A percentile compares a stretch with the other conserved stretches of the same genome.
Conservation (phyloP, 371 early-diverging fungal species). For the Lichtheimia hyalospora region DNA sequence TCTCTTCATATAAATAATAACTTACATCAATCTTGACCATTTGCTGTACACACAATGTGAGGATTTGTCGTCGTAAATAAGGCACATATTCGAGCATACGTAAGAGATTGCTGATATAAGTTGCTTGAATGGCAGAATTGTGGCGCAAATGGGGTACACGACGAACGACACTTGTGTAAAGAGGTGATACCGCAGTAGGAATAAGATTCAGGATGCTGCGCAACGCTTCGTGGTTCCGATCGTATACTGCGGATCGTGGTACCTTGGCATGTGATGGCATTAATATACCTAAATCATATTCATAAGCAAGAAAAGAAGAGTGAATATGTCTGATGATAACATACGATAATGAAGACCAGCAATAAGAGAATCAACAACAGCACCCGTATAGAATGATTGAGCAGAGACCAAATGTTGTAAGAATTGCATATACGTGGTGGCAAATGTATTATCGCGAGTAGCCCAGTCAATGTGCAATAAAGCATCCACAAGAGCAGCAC, state of each 20-base stretch:
- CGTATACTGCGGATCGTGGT: slow-evolving; percentile 40
- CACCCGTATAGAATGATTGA: slow-evolving; percentile 74
- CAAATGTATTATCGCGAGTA: slow-evolving; percentile 58
- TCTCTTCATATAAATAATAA: not conserved
- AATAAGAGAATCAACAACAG: slow-evolving; percentile 68
- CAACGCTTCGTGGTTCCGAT: slow-evolving; percentile 70
- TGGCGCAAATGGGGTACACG: slow-evolving; percentile 81
- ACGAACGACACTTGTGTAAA: slow-evolving; percentile 64
- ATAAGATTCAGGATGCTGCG: slow-evolving; percentile 70
- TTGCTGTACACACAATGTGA: slow-evolving; percentile 77
- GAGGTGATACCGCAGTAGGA: slow-evolving; percentile 73
- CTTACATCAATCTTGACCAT: slow-evolving; percentile 87
- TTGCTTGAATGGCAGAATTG: slow-evolving; percentile 61
- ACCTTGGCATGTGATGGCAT: slow-evolving; percentile 17
- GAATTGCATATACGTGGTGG: slow-evolving; percentile 67
- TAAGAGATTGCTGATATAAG: slow-evolving; percentile 78
- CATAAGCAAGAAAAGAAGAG: too few species aligned
- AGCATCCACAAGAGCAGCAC: slow-evolving; percentile 69
- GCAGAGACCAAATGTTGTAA: slow-evolving; percentile 84
- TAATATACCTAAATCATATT: not conserved
- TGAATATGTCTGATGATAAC: slow-evolving; percentile 5
- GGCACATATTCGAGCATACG: slow-evolving; percentile 75
- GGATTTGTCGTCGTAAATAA: slow-evolving; percentile 69
- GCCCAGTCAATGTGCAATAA: slow-evolving; percentile 74
- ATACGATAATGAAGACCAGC: slow-evolving; percentile 64